Percentiles rank a stretch among this genome's conserved stretches.
phyloP scores from a whole-genome alignment of 73 alveolate genomes.

The Paramecium primaurelia region DNA sequence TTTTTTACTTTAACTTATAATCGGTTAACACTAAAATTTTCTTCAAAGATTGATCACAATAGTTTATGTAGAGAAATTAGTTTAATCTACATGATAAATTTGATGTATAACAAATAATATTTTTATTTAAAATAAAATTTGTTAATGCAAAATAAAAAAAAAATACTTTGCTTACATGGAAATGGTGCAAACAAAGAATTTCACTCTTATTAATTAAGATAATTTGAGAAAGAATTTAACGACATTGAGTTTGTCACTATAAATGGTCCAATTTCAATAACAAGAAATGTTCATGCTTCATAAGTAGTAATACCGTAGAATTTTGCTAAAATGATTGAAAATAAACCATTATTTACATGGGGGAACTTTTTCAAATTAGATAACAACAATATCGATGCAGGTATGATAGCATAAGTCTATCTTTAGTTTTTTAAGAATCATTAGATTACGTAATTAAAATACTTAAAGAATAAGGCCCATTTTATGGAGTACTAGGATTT shows the following conservation, averaged over 20 bases:
- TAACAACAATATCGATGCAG: neutral
- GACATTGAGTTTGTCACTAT: neutral
- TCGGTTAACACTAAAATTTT: no score
- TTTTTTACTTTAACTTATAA: no score
- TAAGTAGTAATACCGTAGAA: neutral
- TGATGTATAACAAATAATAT: neutral
- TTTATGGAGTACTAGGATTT: slow-evolving; percentile 17
- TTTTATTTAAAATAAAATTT: neutral
- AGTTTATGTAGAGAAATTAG: no score
- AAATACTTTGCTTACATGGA: slow-evolving; percentile 30
- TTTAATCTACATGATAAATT: neutral
- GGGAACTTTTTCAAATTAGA: neutral
- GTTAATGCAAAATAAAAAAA: neutral
- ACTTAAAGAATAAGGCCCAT: slow-evolving; percentile 25
- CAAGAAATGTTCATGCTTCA: neutral
- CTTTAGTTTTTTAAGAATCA: neutral
- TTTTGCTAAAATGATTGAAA: slow-evolving; percentile 21
- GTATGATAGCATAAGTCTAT: neutral
- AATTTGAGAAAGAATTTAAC: neutral
- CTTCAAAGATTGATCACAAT: no score
- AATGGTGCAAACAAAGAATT: neutral
- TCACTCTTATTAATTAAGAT: neutral
- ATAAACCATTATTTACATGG: neutral
- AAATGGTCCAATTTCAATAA: slow-evolving; percentile 8
- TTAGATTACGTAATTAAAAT: neutral